Conservation (phyloP, 1,139 yeast species). For the Candida tunisiensis region DNA sequence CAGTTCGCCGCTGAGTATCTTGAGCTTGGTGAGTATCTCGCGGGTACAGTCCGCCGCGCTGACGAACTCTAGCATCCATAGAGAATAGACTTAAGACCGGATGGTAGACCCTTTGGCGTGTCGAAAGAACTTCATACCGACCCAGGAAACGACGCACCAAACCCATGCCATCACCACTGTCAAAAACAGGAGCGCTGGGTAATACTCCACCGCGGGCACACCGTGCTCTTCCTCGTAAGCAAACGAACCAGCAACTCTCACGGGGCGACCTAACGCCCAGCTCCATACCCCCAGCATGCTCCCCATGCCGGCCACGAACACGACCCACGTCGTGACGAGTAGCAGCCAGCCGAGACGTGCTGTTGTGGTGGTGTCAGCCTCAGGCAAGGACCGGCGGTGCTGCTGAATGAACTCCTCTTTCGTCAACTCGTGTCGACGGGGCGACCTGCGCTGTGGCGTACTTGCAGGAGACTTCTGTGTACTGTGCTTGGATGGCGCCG, state of each 20-base stretch:
- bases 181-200: conserved; percentile 34
- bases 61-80: background rate
- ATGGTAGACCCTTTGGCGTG: conserved; percentile 27
- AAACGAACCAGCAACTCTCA: background rate
- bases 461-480: no score
- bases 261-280: background rate
- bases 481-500: no score
- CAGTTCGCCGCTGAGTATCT: conserved; percentile 20
- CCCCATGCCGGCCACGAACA: background rate
- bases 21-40: conserved; percentile 6
- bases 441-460: no score
- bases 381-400: no score
- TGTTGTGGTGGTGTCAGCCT: no score
- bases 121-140: conserved; percentile 58
- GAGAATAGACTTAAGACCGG: background rate
- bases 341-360: background rate
- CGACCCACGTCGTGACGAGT: background rate
- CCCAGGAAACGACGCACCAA: conserved; percentile 65
- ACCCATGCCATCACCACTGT: conserved; percentile 47
- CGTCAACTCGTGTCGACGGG: no score
- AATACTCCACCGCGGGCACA: conserved; percentile 25
- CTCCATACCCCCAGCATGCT: background rate
- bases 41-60: background rate
- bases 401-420: no score
- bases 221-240: conserved; percentile 17